Conservation (phyloP, 495 filamentous ascomycete genomes). For the Elasticomyces elasticus region DNA sequence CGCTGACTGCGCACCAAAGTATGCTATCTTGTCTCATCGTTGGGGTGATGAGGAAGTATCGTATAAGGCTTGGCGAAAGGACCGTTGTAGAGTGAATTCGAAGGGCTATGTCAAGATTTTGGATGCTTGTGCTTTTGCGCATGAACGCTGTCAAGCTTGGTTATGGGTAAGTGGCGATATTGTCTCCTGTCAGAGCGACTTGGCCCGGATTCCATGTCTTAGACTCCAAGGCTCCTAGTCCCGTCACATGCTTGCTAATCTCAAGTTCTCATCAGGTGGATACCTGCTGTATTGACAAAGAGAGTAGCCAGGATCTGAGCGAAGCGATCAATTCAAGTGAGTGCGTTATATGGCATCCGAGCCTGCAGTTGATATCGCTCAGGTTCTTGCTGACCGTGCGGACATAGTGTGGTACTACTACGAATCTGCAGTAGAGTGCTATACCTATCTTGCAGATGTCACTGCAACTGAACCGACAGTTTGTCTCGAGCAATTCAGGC, state of each 20-base stretch:
- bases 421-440: conserved; percentile 6
- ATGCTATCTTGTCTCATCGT: conserved; percentile 8
- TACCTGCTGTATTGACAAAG: conserved; percentile 22
- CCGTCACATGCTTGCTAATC: too few relatives aligned
- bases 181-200: too few relatives aligned
- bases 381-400: too few relatives aligned
- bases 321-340: conserved; percentile 18
- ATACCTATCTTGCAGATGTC: conserved; percentile 13
- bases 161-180: too few relatives aligned
- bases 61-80: conserved; percentile 3
- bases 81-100: background rate
- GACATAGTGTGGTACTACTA: conserved; percentile 16
- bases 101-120: background rate
- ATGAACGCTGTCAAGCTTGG: too few relatives aligned
- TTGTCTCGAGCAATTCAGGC: background rate
- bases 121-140: background rate
- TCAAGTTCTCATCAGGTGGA: too few relatives aligned
- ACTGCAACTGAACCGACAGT: background rate
- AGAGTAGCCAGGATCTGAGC: conserved; percentile 15
- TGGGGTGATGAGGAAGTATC: conserved; percentile 8
- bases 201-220: too few relatives aligned
- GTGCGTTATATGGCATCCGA: background rate
- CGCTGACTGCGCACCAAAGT: background rate
- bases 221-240: too few relatives aligned
- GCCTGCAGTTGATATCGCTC: too few relatives aligned